Base-by-base conservation (phyloP, 495 filamentous ascomycete species). In the Xylaria longipes region DNA sequence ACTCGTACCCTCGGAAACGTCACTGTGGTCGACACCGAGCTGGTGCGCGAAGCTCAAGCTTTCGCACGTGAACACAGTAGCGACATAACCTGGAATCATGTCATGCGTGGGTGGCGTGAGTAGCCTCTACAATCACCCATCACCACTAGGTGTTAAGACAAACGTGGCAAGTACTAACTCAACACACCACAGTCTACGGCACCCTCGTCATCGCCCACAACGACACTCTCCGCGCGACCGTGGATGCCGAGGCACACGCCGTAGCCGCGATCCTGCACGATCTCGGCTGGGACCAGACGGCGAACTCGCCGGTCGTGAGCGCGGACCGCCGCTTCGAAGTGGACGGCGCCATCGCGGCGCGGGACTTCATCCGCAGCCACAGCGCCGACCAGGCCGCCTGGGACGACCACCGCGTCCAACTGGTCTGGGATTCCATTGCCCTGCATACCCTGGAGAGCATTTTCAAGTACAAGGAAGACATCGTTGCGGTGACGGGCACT, bases 371-470 rank as follows among this genome's bases (percentile, higher is more conserved):
- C 65, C 64, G 62, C 15, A 31, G 71, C 39, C 76, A 81, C 65
- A 72, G 70, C n/a, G 15, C 7, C 17, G 29, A 67, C 15, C 71
- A 54, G 43, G 11, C 12, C 25, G 72, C 70, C 54, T 84, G 81
- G 81, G 78, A 82, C 71, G 74, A 74, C 4, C 74, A 81, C 70
- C 75, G 82, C 14, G 65, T 81, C 20, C 83, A 84, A 76, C 72
- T 84, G 1, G 79, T 85, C n/a, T 84, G 76, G 74, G 83, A 86
- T 56, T 73, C 75, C 45, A 81, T 84, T 57, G 79, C 82, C 33
- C 77, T 85, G 41, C 83, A 84, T 74, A 80, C 80, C 50, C 78
- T 78, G 65, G 68, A 74, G 27, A 75, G 70, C 50, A 77, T 84
- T 60, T 77, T 69, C 46, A 62, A 75, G 72, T 81, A 80, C 73